phyloP scores from a whole-genome alignment of 164 flowering plant genomes.

The Magnolia changhungtana region DNA sequence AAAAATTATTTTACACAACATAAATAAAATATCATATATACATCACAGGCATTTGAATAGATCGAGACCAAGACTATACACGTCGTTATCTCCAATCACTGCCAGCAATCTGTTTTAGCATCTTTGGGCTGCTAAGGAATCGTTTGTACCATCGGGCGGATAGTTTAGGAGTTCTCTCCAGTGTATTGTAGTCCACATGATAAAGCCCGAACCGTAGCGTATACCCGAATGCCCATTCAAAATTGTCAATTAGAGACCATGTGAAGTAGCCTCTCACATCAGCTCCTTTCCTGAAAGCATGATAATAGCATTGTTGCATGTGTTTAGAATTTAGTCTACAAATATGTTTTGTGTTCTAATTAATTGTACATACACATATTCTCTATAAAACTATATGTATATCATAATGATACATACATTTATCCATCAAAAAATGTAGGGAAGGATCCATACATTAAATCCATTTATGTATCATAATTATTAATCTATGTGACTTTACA shows the following conservation, averaged over 20 bases:
- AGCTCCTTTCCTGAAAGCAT: conserved; percentile 10
- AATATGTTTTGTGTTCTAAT: neutral
- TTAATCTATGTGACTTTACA: no score
- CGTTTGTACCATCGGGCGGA: conserved; percentile 41
- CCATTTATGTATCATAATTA: no score
- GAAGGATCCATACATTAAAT: no score
- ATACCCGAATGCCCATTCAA: conserved; percentile 42
- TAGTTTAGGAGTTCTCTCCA: conserved; percentile 32
- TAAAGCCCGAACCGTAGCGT: conserved; percentile 28
- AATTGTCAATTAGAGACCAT: conserved; percentile 43
- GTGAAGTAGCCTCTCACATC: conserved; percentile 23
- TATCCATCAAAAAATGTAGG: no score
- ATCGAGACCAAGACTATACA: neutral
- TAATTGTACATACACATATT: no score
- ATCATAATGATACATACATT: no score
- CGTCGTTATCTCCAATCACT: no score
- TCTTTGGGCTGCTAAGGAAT: conserved; percentile 18
- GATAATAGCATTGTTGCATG: no score
- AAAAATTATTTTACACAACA: neutral
- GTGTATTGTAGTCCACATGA: conserved; percentile 30
- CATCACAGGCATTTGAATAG: neutral
- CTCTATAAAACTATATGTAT: no score
- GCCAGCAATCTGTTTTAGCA: neutral
- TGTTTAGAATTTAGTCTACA: no score
- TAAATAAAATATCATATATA: neutral